Percentiles rank a stretch among this genome's conserved stretches.
These are phyloP conservation scores for Citrullus amarus DNA, from an alignment of 306 rosid species.

Conservation along the genomic window DNA sequence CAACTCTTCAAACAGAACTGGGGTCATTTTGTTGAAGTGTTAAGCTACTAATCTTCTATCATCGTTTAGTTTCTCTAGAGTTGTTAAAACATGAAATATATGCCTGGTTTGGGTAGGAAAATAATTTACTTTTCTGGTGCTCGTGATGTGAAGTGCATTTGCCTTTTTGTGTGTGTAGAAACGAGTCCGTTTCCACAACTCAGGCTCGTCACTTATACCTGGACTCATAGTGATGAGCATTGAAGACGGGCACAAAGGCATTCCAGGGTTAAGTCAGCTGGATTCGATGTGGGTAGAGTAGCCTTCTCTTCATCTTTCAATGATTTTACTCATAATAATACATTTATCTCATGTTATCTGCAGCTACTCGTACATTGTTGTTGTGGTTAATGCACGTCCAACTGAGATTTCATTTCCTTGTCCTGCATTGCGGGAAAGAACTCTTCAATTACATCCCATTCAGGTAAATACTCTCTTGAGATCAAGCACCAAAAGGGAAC, in stretches of 20 bases:
- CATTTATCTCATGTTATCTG: constrained; percentile 14
- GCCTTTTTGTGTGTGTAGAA: constrained; percentile 19
- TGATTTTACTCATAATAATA: not conserved
- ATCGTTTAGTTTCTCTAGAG: not conserved
- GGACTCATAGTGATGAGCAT: constrained; percentile 86
- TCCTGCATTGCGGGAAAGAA: constrained; percentile 36
- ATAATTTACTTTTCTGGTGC: not conserved
- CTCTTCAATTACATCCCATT: constrained; percentile 66
- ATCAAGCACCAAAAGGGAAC: not conserved
- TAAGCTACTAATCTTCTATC: not conserved
- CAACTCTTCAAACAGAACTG: not conserved
- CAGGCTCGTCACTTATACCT: constrained; percentile 47
- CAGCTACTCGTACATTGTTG: constrained; percentile 70
- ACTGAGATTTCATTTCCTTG: constrained; percentile 46
- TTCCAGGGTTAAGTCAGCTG: constrained; percentile 69
- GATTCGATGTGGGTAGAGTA: constrained; percentile 67
- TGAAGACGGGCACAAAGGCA: constrained; percentile 71
- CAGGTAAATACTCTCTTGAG: constrained; percentile 40
- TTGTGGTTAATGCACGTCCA: constrained; percentile 69
- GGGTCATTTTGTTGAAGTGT: not conserved
- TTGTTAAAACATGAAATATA: not conserved
- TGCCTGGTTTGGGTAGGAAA: not conserved
- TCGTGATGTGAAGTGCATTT: not conserved
- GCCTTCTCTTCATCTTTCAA: constrained; percentile 6
- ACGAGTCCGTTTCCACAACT: constrained; percentile 66